A percentile compares a stretch with the other conserved stretches of the same genome.
Conservation (phyloP, 164 flowering plant species). For the Umbilicus rupestris region DNA sequence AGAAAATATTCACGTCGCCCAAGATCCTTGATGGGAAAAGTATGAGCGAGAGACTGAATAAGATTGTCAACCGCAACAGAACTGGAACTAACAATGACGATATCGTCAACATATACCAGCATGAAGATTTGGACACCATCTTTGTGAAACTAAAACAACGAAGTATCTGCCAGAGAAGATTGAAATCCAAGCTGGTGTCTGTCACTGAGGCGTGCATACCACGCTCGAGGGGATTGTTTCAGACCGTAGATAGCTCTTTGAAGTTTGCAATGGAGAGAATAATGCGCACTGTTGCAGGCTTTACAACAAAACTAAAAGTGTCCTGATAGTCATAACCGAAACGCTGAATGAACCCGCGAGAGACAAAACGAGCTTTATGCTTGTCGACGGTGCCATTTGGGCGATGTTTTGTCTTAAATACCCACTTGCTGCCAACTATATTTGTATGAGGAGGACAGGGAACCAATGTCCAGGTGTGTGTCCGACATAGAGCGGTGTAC, state of each 20-base stretch:
- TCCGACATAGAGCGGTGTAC: background rate
- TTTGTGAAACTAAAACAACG: background rate
- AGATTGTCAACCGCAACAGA: background rate
- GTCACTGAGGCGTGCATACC: background rate
- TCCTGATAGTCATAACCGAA: background rate
- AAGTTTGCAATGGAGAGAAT: background rate
- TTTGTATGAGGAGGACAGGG: background rate
- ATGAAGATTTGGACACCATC: background rate
- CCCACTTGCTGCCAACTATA: background rate
- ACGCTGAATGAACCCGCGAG: background rate
- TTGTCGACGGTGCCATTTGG: background rate
- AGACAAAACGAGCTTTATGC: too few species aligned
- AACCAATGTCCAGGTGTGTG: background rate
- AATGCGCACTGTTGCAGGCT: background rate
- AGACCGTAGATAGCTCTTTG: background rate
- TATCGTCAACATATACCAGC: background rate
- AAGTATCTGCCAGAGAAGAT: background rate
- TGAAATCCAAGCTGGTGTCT: background rate
- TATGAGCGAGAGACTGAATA: background rate
- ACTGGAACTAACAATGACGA: background rate
- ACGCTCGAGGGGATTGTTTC: background rate
- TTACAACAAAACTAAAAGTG: background rate
- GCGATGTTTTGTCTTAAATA: background rate
- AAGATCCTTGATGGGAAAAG: background rate
- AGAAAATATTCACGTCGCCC: background rate